A percentile compares a stretch with the other conserved stretches of the same genome.
phyloP scores from a whole-genome alignment of 2,329 filamentous ascomycete species.

The Phaeosphaeria sp. region DNA sequence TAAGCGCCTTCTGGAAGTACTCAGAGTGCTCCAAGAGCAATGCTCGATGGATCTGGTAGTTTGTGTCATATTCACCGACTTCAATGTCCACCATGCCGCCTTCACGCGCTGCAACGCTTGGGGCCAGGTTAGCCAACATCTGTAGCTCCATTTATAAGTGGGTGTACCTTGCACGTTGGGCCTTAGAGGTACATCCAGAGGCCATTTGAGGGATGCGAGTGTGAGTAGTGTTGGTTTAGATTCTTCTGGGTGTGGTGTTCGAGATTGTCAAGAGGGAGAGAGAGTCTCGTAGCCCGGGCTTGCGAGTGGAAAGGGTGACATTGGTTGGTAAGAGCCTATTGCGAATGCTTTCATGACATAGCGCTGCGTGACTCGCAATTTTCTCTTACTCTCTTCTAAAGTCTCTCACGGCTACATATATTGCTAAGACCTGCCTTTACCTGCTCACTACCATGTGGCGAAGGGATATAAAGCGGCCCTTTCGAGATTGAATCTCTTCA shows the following conservation, averaged over 20 bases:
- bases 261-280: neutral
- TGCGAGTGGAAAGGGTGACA: neutral
- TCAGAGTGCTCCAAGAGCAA: slow-evolving; percentile 20
- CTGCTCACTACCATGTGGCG: neutral
- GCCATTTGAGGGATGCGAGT: neutral
- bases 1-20: slow-evolving; percentile 23
- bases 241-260: neutral
- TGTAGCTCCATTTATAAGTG: neutral
- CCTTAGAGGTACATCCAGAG: neutral
- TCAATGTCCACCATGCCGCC: neutral
- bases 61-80: neutral
- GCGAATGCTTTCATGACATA: neutral
- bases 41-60: slow-evolving; percentile 16
- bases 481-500: no score
- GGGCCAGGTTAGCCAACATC: neutral
- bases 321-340: neutral
- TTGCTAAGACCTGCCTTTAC: neutral
- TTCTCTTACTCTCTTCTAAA: neutral
- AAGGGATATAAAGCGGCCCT: neutral
- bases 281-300: neutral
- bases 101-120: neutral
- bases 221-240: neutral
- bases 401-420: neutral
- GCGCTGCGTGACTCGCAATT: neutral
- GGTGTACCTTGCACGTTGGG: neutral